Conservation (phyloP, 306 rosid species). For the Dryas drummondii region DNA sequence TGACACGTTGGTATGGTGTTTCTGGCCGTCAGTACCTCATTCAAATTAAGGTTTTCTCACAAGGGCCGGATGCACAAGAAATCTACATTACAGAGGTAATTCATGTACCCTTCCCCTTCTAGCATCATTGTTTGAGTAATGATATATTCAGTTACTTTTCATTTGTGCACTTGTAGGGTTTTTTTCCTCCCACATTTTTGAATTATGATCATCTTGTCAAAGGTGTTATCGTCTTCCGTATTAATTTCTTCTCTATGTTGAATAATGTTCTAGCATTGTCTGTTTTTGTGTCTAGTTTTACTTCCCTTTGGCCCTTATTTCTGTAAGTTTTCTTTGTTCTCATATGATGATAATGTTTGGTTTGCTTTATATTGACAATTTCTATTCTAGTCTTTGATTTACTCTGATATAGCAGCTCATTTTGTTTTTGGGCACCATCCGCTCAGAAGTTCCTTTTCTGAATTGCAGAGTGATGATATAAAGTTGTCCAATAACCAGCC, state of each 20-base stretch:
- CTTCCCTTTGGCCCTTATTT: not conserved
- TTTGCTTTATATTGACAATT: not conserved
- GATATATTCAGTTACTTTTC: constrained; percentile 1
- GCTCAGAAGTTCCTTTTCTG: constrained; percentile 31
- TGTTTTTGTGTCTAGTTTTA: not conserved
- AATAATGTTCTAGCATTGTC: not conserved
- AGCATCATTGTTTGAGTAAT: constrained; percentile 20
- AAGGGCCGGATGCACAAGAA: constrained; percentile 66
- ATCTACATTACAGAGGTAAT: constrained; percentile 84
- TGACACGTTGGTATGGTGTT: constrained; percentile 64
- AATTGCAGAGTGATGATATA: constrained; percentile 76
- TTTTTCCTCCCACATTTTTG: not conserved
- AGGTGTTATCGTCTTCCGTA: not conserved
- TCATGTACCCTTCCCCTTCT: constrained; percentile 21
- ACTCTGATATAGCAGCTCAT: constrained; percentile 16
- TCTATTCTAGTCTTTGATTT: not conserved
- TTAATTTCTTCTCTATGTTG: not conserved
- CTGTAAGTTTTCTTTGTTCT: not conserved
- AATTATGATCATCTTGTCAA: not conserved
- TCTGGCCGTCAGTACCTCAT: constrained; percentile 79
- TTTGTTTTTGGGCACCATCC: constrained; percentile 29
- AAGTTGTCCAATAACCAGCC: constrained; percentile 57
- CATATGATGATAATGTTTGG: not conserved
- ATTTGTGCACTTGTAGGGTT: constrained; percentile 13
- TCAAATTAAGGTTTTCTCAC: constrained; percentile 76